These are phyloP conservation scores for Fremontodendron californicum DNA, from an alignment of 345 rosid genomes.

Conservation along the genomic window DNA sequence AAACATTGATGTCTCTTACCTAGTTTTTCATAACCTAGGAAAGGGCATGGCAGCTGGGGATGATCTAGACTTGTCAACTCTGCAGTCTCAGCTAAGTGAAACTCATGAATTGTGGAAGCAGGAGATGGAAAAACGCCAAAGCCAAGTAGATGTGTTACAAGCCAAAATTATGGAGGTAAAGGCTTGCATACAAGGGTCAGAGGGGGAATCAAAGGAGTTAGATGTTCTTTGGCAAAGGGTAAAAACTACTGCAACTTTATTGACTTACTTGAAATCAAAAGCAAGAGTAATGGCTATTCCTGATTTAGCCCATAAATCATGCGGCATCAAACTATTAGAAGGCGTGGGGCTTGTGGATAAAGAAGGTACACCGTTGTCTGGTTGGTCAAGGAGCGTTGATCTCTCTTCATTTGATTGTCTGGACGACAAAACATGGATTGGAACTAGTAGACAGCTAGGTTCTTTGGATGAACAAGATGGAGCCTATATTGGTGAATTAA, in stretches of 20 bases:
- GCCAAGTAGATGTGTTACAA: slow-evolving; percentile 64
- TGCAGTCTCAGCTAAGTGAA: slow-evolving; percentile 39
- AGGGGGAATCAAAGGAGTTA: slow-evolving; percentile 61
- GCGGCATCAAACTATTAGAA: slow-evolving; percentile 49
- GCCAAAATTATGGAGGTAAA: slow-evolving; percentile 61
- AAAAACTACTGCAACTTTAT: slow-evolving; percentile 48
- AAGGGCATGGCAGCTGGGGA: slow-evolving; percentile 63
- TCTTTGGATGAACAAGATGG: slow-evolving; percentile 51
- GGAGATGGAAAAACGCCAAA: slow-evolving; percentile 46
- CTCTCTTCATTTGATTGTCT: slow-evolving; percentile 43
- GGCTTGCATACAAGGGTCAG: slow-evolving; percentile 53
- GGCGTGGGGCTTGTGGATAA: slow-evolving; percentile 54
- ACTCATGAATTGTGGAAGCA: slow-evolving; percentile 47
- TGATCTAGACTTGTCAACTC: slow-evolving; percentile 32
- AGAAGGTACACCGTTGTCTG: slow-evolving; percentile 41
- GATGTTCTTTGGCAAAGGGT: slow-evolving; percentile 64
- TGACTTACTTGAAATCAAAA: slow-evolving; percentile 69
- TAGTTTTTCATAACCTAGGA: slow-evolving; percentile 18
- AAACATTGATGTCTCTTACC: slow-evolving; percentile 3
- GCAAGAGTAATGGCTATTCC: slow-evolving; percentile 62
- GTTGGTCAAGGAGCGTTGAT: slow-evolving; percentile 49
- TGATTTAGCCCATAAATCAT: slow-evolving; percentile 51
- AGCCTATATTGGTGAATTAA: slow-evolving; percentile 51
- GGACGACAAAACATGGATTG: slow-evolving; percentile 42
- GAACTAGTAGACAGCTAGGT: slow-evolving; percentile 38